Percentiles rank a stretch among this genome's conserved stretches.
phyloP scores from a whole-genome alignment of 352 stramenopile genomes.

The Detonula confervacea region DNA sequence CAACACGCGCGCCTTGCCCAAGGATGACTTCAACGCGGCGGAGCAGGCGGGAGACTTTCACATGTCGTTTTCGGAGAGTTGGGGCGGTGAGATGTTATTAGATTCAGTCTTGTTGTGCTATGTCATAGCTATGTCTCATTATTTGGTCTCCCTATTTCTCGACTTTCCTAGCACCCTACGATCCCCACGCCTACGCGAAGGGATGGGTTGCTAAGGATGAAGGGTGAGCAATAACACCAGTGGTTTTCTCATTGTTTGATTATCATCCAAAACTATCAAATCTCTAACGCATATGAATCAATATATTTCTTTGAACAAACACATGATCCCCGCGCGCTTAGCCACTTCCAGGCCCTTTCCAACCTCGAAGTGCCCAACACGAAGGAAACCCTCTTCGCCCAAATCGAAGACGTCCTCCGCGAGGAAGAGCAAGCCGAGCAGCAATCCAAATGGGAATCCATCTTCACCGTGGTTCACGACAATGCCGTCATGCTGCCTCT shows the following conservation, averaged over 20 bases:
- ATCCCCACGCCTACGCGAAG: slow-evolving; percentile 62
- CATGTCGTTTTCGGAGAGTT: slow-evolving; percentile 59
- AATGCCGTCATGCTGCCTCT: slow-evolving; percentile 57
- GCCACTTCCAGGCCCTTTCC: not conserved
- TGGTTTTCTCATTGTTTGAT: slow-evolving; percentile 48
- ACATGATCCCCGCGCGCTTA: not conserved
- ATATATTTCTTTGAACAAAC: too few species aligned
- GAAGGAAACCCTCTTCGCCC: not conserved
- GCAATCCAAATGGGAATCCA: slow-evolving; percentile 52
- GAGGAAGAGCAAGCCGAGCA: slow-evolving; percentile 21
- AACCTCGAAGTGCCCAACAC: not conserved
- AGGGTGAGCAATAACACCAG: slow-evolving; percentile 31
- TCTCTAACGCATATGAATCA: too few species aligned
- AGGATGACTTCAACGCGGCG: slow-evolving; percentile 33
- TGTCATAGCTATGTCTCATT: not conserved
- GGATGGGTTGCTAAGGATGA: slow-evolving; percentile 55
- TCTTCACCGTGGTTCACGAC: slow-evolving; percentile 60
- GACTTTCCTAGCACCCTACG: slow-evolving; percentile 53
- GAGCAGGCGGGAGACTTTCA: slow-evolving; percentile 54
- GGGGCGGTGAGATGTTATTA: slow-evolving; percentile 7
- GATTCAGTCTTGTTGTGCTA: not conserved
- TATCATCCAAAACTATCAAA: too few species aligned
- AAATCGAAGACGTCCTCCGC: slow-evolving; percentile 27
- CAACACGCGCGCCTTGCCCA: slow-evolving; percentile 30
- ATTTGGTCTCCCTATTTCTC: not conserved